Conservation (phyloP, 2,329 filamentous ascomycete genomes). For the Hypomyces rosellus region DNA sequence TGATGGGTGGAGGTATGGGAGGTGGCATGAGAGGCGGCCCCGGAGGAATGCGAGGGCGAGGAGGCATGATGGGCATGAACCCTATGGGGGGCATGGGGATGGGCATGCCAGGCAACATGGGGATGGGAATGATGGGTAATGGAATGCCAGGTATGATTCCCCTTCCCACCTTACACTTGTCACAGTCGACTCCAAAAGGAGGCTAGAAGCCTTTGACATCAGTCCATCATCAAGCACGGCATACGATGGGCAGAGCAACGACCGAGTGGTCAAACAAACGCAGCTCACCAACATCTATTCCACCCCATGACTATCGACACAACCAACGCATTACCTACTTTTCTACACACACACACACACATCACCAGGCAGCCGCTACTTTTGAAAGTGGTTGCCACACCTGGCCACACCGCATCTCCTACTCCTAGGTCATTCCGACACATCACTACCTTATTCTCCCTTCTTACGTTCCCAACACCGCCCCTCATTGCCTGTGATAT, state of each 20-base stretch:
- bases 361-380: too few species aligned
- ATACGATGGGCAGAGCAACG: not conserved
- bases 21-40: conserved; percentile 45
- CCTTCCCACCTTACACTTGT: not conserved
- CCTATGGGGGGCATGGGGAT: conserved; percentile 43
- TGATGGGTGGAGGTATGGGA: conserved; percentile 31
- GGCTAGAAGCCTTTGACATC: conserved; percentile 1
- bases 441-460: too few species aligned
- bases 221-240: not conserved
- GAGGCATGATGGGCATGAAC: conserved; percentile 45
- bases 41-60: conserved; percentile 40
- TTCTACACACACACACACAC: too few species aligned
- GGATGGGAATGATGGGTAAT: conserved; percentile 42
- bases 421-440: too few species aligned
- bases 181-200: not conserved
- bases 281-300: too few species aligned
- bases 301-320: too few species aligned
- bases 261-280: not conserved
- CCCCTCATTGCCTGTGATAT: too few species aligned
- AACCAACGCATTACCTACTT: too few species aligned
- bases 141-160: conserved; percentile 29
- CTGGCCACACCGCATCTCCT: too few species aligned
- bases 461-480: too few species aligned
- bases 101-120: conserved; percentile 55
- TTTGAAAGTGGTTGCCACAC: too few species aligned